phyloP scores from a whole-genome alignment of 2,329 filamentous ascomycete genomes.

The Nigrospora oryzae region DNA sequence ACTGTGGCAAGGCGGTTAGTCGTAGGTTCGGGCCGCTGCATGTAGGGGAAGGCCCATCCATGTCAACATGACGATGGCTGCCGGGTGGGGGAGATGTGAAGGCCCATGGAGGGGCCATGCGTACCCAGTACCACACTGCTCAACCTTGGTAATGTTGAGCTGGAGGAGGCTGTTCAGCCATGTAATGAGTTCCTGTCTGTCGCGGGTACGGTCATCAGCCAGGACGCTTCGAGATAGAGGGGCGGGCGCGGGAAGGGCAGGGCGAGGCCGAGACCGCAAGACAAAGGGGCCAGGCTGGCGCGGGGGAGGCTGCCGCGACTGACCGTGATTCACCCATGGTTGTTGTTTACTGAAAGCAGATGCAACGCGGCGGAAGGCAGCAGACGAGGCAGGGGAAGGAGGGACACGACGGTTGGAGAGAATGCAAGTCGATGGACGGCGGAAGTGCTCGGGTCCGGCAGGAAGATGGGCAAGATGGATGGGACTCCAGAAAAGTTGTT shows the following conservation, averaged over 20 bases:
- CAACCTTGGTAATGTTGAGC: slow-evolving; percentile 96
- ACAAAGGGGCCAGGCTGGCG: not conserved
- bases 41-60: no score
- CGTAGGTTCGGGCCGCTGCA: not conserved
- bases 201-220: not conserved
- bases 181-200: slow-evolving; percentile 87
- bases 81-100: not conserved
- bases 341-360: slow-evolving; percentile 2
- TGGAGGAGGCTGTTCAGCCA: slow-evolving; percentile 98
- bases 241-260: no score
- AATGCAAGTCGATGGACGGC: no score
- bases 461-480: no score
- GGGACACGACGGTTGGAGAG: not conserved
- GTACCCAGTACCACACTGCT: slow-evolving; percentile 98
- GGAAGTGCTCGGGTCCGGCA: no score
- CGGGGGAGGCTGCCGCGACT: slow-evolving; percentile 7
- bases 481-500: not conserved
- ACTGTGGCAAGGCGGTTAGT: slow-evolving; percentile 36
- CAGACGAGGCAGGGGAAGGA: not conserved
- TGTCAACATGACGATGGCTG: no score
- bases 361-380: not conserved
- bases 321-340: slow-evolving; percentile 18
- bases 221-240: not conserved
- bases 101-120: slow-evolving; percentile 17
- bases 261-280: not conserved